A percentile compares a stretch with the other conserved stretches of the same genome.
Evolutionary conservation across 139 green algal species (phyloP).

Genomic region (Chlorella sp.): DNA sequence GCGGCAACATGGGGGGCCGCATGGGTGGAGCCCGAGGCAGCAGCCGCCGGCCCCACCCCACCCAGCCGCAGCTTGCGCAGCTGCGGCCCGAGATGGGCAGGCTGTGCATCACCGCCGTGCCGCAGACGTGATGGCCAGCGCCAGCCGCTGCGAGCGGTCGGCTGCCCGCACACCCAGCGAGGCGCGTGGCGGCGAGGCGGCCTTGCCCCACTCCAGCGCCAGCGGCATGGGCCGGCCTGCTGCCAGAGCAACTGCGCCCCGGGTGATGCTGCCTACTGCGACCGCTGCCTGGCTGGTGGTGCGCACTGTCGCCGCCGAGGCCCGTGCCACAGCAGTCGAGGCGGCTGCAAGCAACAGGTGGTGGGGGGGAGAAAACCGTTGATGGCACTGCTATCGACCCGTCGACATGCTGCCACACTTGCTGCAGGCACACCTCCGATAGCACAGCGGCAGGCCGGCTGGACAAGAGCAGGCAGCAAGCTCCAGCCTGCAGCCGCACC

Average conservation of each 20-base stretch:
- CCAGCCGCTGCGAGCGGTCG: slow-evolving; percentile 32
- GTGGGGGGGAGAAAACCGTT: too few relatives aligned
- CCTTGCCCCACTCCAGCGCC: background rate
- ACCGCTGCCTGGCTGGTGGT: slow-evolving; percentile 28
- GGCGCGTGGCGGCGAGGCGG: background rate
- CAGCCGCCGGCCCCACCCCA: background rate
- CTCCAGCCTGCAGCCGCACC: too few relatives aligned
- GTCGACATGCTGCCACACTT: too few relatives aligned
- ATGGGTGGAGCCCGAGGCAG: background rate
- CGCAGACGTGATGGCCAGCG: slow-evolving; percentile 24
- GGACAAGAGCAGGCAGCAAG: too few relatives aligned
- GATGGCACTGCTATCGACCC: too few relatives aligned
- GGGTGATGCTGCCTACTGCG: background rate
- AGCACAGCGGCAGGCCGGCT: too few relatives aligned
- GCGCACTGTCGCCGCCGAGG: background rate
- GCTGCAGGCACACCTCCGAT: too few relatives aligned
- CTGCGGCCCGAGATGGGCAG: background rate
- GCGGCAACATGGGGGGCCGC: too few relatives aligned
- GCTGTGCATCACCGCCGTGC: background rate
- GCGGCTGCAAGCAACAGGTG: background rate
- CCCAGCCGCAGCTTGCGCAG: background rate
- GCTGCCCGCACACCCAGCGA: background rate
- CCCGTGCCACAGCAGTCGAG: slow-evolving; percentile 5
- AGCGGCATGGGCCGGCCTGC: background rate
- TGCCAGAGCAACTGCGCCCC: background rate